These are phyloP conservation scores for Nitzschia putrida DNA, from an alignment of 108 stramenopile genomes.

Conservation along the genomic window DNA sequence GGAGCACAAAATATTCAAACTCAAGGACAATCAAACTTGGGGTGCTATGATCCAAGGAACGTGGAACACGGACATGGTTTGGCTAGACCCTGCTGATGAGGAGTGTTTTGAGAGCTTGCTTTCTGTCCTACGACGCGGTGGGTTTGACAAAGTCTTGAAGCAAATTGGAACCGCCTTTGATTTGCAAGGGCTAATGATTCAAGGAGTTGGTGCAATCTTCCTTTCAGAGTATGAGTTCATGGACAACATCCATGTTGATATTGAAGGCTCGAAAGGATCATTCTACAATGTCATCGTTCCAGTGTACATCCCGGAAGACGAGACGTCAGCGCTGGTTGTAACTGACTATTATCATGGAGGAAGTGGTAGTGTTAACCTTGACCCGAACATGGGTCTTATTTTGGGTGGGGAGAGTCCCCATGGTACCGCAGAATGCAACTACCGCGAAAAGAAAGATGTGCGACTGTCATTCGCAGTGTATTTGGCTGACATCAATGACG, in stretches of 20 bases:
- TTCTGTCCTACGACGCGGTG: constrained; percentile 42
- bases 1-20: constrained; percentile 28
- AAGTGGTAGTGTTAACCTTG: constrained; percentile 40
- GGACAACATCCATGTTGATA: constrained; percentile 45
- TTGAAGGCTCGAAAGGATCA: constrained; percentile 30
- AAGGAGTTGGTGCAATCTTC: constrained; percentile 35
- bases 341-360: constrained; percentile 19
- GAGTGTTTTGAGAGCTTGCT: constrained; percentile 56
- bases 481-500: constrained; percentile 61
- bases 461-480: constrained; percentile 65
- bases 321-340: constrained; percentile 29
- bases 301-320: constrained; percentile 24
- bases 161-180: constrained; percentile 41
- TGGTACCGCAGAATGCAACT: constrained; percentile 66
- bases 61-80: constrained; percentile 66
- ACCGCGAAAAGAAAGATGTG: constrained; percentile 56
- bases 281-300: constrained; percentile 49
- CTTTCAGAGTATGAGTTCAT: constrained; percentile 26
- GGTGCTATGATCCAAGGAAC: constrained; percentile 52
- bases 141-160: constrained; percentile 57
- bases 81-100: constrained; percentile 66
- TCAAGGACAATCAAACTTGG: constrained; percentile 59
- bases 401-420: constrained; percentile 68
- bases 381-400: constrained; percentile 48
- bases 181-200: constrained; percentile 32